phyloP scores from a whole-genome alignment of 2,329 filamentous ascomycete species.

The Diplocarpon rosae region DNA sequence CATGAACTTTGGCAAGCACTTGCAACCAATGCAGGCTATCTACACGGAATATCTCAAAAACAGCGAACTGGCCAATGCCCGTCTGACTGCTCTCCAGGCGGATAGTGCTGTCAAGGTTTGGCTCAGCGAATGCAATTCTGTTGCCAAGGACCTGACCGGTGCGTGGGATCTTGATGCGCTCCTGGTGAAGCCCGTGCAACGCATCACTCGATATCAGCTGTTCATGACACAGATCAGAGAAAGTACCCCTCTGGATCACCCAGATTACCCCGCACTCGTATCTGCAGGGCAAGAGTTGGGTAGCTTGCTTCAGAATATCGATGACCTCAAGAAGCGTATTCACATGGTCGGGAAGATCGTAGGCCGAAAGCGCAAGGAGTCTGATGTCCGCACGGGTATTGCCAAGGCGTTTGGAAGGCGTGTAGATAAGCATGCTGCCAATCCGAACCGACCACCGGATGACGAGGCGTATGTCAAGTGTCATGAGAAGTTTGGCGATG shows the following conservation, averaged over 20 bases:
- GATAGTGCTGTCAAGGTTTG: slow-evolving; percentile 63
- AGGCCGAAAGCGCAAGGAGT: slow-evolving; percentile 72
- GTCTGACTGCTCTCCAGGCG: slow-evolving; percentile 50
- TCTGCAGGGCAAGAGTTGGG: slow-evolving; percentile 43
- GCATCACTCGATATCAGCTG: slow-evolving; percentile 87
- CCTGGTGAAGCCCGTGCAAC: slow-evolving; percentile 94
- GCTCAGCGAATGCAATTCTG: slow-evolving; percentile 86
- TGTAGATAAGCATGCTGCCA: slow-evolving; percentile 42
- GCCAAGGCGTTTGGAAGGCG: slow-evolving; percentile 84
- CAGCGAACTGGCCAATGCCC: slow-evolving; percentile 50
- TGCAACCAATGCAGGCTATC: slow-evolving; percentile 48
- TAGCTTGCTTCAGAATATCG: slow-evolving; percentile 71
- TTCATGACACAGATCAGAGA: slow-evolving; percentile 71
- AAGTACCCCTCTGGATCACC: slow-evolving; percentile 70
- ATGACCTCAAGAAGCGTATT: slow-evolving; percentile 90
- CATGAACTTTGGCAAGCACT: slow-evolving; percentile 31
- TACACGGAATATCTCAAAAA: slow-evolving; percentile 54
- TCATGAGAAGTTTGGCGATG: slow-evolving; percentile 80
- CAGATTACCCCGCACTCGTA: slow-evolving; percentile 59
- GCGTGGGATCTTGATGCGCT: slow-evolving; percentile 94
- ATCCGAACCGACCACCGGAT: slow-evolving; percentile 56
- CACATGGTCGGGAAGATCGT: slow-evolving; percentile 88
- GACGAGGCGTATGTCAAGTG: slow-evolving; percentile 73
- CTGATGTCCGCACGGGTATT: slow-evolving; percentile 72
- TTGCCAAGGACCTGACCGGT: slow-evolving; percentile 81